phyloP scores from a whole-genome alignment of 1,139 yeast species.

The Candida sp. region DNA sequence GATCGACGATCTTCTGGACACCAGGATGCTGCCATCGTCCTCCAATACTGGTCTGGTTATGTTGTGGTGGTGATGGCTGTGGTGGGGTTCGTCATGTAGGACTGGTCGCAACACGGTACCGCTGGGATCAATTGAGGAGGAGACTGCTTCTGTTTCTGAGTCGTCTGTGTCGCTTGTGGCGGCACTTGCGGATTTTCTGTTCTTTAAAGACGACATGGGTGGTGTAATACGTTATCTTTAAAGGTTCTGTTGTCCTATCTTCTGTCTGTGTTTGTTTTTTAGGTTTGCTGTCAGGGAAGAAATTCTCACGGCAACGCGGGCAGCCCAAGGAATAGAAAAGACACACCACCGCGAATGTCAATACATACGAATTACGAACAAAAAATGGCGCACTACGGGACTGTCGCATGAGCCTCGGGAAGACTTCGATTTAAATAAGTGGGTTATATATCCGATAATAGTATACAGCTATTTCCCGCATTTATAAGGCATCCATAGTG shows the following conservation, averaged over 20 bases:
- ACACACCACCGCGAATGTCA: too few species aligned
- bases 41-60: constrained; percentile 1
- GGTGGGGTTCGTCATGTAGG: constrained; percentile 8
- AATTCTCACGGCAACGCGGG: too few species aligned
- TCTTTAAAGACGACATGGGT: constrained; percentile 1
- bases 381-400: too few species aligned
- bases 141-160: background rate
- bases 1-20: background rate
- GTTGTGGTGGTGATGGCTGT: constrained; percentile 6
- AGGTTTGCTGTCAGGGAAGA: background rate
- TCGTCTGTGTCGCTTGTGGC: background rate
- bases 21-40: background rate
- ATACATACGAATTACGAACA: too few species aligned
- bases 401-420: too few species aligned
- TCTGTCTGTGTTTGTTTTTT: background rate
- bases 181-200: background rate
- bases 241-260: background rate
- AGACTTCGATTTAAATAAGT: too few species aligned
- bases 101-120: background rate
- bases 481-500: constrained; percentile 76
- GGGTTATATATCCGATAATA: too few species aligned
- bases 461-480: background rate
- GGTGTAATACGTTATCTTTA: background rate
- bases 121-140: background rate
- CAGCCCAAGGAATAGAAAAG: too few species aligned